Evolutionary conservation across 331 rosid species (phyloP), one percentile per base, ranked within the genome.

Genomic region (Cydonia oblonga): DNA sequence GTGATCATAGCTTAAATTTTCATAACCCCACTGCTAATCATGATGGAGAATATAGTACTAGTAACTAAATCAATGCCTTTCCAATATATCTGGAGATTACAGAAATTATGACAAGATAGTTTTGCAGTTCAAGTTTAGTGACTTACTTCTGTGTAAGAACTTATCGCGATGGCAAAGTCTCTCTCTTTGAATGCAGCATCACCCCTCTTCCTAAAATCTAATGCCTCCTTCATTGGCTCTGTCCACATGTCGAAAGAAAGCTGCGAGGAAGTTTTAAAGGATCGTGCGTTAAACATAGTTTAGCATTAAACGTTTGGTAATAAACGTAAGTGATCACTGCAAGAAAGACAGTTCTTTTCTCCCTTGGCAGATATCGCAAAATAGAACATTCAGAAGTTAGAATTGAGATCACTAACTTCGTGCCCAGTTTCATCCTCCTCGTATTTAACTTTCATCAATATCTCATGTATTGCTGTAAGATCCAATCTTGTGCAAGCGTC

Each of bases 241-340:
- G 97, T 91, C 97, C 97, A 95, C 97, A 91, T 89, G 74, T 91
- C 97, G 82, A 91, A 91, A 62, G 99, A 91, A 46, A 91, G 93
- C 99, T 91, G 89, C 80, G 49, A 87, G 29, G 56, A 22, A 70
- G 73, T 16, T 26, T 40, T 8, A 24, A 71, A 38, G 19, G 59
- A 28, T 3, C 4, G 40, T 23, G 33, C 38, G 38, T 29, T n/a
- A 54, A 15, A 61, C 56, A 57, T 16, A 38, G 38, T 32, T 56
- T 25, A 32, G 57, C 7, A 24, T 54, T 7, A 23, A 24, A 5
- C 1, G 26, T 59, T 25, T 25, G 26, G 11, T 20, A 5, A 35
- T 51, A 33, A 42, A 20, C 10, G 32, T 57, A 59, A 40, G 52
- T 71, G 14, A 35, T 15, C 25, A 65, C 44, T 58, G 70, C 46